phyloP scores from a whole-genome alignment of 139 green algal species.

The Pseudopediastrum boryanum region DNA sequence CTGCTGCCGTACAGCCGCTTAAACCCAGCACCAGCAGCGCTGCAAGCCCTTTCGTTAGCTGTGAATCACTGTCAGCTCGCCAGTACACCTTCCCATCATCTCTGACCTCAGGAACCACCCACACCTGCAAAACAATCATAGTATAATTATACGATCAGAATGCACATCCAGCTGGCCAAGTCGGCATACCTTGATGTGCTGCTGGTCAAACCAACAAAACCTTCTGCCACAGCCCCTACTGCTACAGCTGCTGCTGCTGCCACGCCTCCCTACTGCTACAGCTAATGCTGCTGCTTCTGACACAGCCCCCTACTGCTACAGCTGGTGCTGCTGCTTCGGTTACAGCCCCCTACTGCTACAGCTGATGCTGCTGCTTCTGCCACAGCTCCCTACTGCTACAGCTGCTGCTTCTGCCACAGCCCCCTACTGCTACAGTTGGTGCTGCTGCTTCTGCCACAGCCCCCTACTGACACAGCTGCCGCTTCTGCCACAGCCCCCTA shows the following conservation, averaged over 20 bases:
- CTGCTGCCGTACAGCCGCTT: slow-evolving; percentile 76
- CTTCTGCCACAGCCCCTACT: not conserved
- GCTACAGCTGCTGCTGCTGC: not conserved
- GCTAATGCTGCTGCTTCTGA: not conserved
- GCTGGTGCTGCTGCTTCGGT: not conserved
- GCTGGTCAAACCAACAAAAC: not conserved
- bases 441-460: not conserved
- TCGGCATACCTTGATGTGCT: not conserved
- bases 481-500: not conserved
- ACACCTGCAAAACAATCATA: slow-evolving; percentile 94
- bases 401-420: not conserved
- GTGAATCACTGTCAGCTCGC: slow-evolving; percentile 93
- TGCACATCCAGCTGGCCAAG: not conserved
- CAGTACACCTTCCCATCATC: slow-evolving; percentile 79
- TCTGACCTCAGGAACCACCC: slow-evolving; percentile 83
- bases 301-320: not conserved
- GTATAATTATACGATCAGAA: not conserved
- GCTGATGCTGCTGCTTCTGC: not conserved
- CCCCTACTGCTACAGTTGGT: not conserved
- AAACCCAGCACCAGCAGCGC: slow-evolving; percentile 92
- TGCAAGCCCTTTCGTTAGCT: slow-evolving; percentile 95
- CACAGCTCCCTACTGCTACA: too few relatives aligned
- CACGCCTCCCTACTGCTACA: too few relatives aligned
- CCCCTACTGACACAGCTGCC: not conserved
- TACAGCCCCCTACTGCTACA: not conserved